These are phyloP conservation scores for Hypocreales sp. DNA, from an alignment of 2,329 filamentous ascomycete genomes.

Conservation along the genomic window DNA sequence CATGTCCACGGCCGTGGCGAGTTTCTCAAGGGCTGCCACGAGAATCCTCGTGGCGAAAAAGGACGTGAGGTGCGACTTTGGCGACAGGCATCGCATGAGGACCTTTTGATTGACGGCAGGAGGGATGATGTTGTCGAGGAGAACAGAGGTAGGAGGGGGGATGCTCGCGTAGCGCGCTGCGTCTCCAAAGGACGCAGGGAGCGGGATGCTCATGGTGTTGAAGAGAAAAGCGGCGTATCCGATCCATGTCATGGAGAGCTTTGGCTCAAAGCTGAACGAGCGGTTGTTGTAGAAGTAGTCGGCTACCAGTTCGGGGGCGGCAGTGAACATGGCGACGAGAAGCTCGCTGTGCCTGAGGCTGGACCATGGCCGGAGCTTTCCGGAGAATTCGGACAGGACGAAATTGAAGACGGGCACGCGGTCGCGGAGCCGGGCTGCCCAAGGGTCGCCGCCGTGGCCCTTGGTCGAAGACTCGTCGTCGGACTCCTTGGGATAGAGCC, in stretches of 20 bases:
- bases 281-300: constrained; percentile 74
- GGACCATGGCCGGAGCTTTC: constrained; percentile 69
- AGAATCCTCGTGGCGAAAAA: constrained; percentile 76
- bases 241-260: constrained; percentile 86
- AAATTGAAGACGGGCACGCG: constrained; percentile 65
- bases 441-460: constrained; percentile 38
- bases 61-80: constrained; percentile 63
- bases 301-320: constrained; percentile 72
- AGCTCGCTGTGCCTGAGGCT: constrained; percentile 70
- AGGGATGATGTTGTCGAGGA: constrained; percentile 78
- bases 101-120: constrained; percentile 67
- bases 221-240: constrained; percentile 85
- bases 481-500: constrained; percentile 69
- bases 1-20: constrained; percentile 47
- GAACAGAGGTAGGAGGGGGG: constrained; percentile 63
- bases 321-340: constrained; percentile 61
- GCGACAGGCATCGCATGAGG: constrained; percentile 62
- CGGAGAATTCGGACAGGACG: constrained; percentile 62
- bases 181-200: constrained; percentile 60
- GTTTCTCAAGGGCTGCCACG: constrained; percentile 63
- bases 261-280: constrained; percentile 77
- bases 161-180: constrained; percentile 41
- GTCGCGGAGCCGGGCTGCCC: constrained; percentile 50
- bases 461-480: constrained; percentile 26
- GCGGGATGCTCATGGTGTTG: constrained; percentile 56